Conservation (phyloP, 805 yeast genomes). For the Wickerhamiella kurtzmanii region DNA sequence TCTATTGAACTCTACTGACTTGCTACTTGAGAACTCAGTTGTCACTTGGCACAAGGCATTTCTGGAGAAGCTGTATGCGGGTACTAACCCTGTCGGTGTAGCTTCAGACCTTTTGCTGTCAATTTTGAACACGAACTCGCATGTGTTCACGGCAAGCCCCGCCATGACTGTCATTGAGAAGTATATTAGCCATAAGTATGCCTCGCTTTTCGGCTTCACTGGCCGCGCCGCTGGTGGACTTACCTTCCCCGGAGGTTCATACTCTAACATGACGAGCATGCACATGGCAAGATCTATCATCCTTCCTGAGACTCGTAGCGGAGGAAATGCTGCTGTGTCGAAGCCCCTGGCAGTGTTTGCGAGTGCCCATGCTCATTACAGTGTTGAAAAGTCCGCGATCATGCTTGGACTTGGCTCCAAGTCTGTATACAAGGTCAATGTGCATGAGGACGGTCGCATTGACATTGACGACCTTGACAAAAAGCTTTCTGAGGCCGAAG, state of each 20-base stretch:
- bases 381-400: slow-evolving; percentile 71
- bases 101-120: slow-evolving; percentile 53
- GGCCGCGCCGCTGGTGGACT: slow-evolving; percentile 58
- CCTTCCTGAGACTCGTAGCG: slow-evolving; percentile 53
- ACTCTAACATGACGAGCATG: slow-evolving; percentile 68
- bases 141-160: slow-evolving; percentile 74
- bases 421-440: slow-evolving; percentile 49
- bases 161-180: slow-evolving; percentile 64
- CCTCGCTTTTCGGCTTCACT: slow-evolving; percentile 43
- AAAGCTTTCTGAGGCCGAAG: slow-evolving; percentile 32
- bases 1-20: slow-evolving; percentile 38
- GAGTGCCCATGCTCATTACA: slow-evolving; percentile 61
- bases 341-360: slow-evolving; percentile 51
- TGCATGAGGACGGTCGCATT: slow-evolving; percentile 45
- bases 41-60: slow-evolving; percentile 84
- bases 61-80: slow-evolving; percentile 69
- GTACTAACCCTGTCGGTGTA: slow-evolving; percentile 76
- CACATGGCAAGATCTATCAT: slow-evolving; percentile 58
- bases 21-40: slow-evolving; percentile 51
- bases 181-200: slow-evolving; percentile 52
- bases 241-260: slow-evolving; percentile 78
- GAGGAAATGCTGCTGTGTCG: slow-evolving; percentile 40
- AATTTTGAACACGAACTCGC: slow-evolving; percentile 67
- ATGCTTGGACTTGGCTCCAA: slow-evolving; percentile 56
- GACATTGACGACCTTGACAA: slow-evolving; percentile 34